phyloP scores from a whole-genome alignment of 2,329 filamentous ascomycete genomes.

The Dactylellina drechsleri region DNA sequence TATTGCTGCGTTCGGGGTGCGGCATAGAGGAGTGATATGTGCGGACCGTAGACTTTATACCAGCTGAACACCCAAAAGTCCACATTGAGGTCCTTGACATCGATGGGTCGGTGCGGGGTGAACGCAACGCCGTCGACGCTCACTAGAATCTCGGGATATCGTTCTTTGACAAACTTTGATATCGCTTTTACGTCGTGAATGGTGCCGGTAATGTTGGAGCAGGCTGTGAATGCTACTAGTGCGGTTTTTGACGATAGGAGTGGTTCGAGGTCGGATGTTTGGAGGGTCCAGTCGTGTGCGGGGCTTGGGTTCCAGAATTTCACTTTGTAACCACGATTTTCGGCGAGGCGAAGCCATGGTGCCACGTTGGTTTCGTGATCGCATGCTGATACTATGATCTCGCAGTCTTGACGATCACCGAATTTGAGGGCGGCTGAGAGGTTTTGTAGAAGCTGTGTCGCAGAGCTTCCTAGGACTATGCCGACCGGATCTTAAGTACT shows the following conservation, averaged over 20 bases:
- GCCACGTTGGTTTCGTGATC: conserved; percentile 83
- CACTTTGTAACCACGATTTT: conserved; percentile 69
- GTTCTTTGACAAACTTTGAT: conserved; percentile 66
- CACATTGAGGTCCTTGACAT: conserved; percentile 74
- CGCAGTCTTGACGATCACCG: conserved; percentile 68
- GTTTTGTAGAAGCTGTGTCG: conserved; percentile 80
- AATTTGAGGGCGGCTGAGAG: conserved; percentile 70
- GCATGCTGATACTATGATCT: conserved; percentile 74
- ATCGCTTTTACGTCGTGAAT: conserved; percentile 73
- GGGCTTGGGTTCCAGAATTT: conserved; percentile 75
- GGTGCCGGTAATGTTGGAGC: conserved; percentile 77
- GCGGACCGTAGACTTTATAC: conserved; percentile 86
- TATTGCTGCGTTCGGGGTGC: conserved; percentile 66
- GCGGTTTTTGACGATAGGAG: conserved; percentile 73
- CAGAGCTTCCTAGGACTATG: conserved; percentile 75
- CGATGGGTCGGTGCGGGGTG: conserved; percentile 76
- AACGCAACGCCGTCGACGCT: conserved; percentile 81
- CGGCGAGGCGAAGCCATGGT: conserved; percentile 76
- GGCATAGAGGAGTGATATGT: conserved; percentile 76
- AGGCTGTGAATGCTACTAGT: conserved; percentile 78
- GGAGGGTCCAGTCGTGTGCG: conserved; percentile 59
- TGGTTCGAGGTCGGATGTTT: conserved; percentile 63
- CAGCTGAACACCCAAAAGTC: conserved; percentile 83
- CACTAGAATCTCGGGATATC: conserved; percentile 69
- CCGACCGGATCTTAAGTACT: background rate